Percentiles rank a stretch among this genome's conserved stretches.
phyloP scores from a whole-genome alignment of 768 basidiomycete genomes.

The Suillus decipiens region DNA sequence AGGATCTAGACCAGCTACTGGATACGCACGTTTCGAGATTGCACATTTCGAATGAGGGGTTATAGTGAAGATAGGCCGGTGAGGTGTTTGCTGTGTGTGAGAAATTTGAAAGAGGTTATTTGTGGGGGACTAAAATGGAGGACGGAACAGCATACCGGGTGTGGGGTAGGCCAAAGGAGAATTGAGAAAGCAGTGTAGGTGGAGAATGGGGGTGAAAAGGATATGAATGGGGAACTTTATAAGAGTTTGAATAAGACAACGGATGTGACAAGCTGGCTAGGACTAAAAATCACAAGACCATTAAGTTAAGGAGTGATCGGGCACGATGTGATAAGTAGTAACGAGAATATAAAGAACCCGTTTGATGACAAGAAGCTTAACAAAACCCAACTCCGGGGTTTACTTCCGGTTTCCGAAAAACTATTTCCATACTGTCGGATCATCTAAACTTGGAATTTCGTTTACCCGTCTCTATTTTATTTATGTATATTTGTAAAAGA shows the following conservation, averaged over 20 bases:
- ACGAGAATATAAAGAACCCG: constrained; percentile 10
- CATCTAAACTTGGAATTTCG: not conserved
- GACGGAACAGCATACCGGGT: constrained; percentile 19
- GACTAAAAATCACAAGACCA: constrained; percentile 30
- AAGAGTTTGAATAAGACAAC: constrained; percentile 20
- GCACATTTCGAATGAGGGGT: constrained; percentile 44
- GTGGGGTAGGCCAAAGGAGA: constrained; percentile 13
- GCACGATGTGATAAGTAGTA: constrained; percentile 28
- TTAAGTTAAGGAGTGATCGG: constrained; percentile 29
- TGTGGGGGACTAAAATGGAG: constrained; percentile 10
- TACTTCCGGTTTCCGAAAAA: not conserved
- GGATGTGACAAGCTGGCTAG: constrained; percentile 12
- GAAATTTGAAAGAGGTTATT: not conserved
- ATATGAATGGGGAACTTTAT: constrained; percentile 32
- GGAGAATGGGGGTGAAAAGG: constrained; percentile 12
- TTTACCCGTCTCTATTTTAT: constrained; percentile 14
- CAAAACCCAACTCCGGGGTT: constrained; percentile 8
- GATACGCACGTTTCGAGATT: constrained; percentile 53
- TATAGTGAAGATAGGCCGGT: constrained; percentile 13
- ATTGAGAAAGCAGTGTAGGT: constrained; percentile 11
- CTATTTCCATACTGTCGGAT: not conserved
- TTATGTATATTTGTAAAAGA: constrained; percentile 24
- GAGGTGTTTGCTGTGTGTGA: constrained; percentile 12
- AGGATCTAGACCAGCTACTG: constrained; percentile 20
- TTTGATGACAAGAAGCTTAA: not conserved